Percentiles rank a stretch among this genome's conserved stretches.
These are phyloP conservation scores for Annulohypoxylon stygium DNA, from an alignment of 495 filamentous ascomycete genomes.

Conservation along the genomic window DNA sequence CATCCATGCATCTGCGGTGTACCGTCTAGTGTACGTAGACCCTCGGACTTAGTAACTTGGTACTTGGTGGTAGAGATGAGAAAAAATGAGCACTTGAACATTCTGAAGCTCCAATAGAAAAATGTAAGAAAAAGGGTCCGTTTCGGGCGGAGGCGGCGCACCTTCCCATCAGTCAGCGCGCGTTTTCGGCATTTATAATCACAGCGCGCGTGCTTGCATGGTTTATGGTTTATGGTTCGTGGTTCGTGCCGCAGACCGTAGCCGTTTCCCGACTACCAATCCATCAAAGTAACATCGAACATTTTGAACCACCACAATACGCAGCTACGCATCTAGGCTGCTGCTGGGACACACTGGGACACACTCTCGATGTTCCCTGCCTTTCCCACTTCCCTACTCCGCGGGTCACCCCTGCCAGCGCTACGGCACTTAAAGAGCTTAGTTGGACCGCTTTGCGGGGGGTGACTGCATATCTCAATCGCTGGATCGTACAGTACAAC, in stretches of 20 bases:
- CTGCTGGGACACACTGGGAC: not conserved
- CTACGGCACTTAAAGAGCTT: conserved; percentile 47
- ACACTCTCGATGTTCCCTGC: not conserved
- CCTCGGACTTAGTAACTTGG: not conserved
- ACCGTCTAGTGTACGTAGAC: not conserved
- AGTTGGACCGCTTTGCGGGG: conserved; percentile 45
- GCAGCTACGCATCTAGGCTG: conserved; percentile 4
- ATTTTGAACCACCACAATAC: not conserved
- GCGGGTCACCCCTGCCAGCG: conserved; percentile 30
- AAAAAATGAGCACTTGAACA: not conserved
- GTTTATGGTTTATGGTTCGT: conserved; percentile 29
- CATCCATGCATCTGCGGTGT: not conserved
- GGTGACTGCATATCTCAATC: conserved; percentile 1
- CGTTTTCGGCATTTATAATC: conserved; percentile 44
- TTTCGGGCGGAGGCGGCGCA: not conserved
- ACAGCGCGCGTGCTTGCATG: conserved; percentile 22
- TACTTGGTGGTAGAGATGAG: not conserved
- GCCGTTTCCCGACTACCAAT: conserved; percentile 25
- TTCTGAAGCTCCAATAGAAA: too few relatives aligned
- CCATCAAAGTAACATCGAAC: not conserved
- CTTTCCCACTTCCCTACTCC: conserved; percentile 27
- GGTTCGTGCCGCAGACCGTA: too few relatives aligned
- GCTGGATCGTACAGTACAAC: conserved; percentile 23
- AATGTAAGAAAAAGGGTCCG: too few relatives aligned
- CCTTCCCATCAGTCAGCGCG: conserved; percentile 24